These are phyloP conservation scores for Alectoria sarmentosa DNA, from an alignment of 495 filamentous ascomycete species.

Conservation along the genomic window DNA sequence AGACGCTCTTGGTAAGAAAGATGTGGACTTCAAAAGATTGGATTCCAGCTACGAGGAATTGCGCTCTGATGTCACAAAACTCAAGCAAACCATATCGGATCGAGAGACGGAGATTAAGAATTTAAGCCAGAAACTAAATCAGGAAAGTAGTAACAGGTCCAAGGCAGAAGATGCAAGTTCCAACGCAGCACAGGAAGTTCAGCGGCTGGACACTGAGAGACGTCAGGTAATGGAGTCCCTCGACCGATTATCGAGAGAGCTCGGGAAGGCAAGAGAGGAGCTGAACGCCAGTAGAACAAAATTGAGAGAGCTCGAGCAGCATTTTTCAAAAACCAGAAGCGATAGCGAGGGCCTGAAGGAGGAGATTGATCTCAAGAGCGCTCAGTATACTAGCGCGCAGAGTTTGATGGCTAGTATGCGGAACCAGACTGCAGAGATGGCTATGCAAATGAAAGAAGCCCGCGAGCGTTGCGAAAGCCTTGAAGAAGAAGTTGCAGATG, in stretches of 20 bases:
- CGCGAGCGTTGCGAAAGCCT: slow-evolving; percentile 72
- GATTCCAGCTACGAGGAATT: slow-evolving; percentile 78
- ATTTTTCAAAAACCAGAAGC: slow-evolving; percentile 54
- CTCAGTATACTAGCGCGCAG: slow-evolving; percentile 81
- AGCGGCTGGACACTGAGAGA: slow-evolving; percentile 67
- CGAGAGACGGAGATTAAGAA: slow-evolving; percentile 69
- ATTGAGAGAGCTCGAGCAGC: slow-evolving; percentile 64
- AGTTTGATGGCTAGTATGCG: slow-evolving; percentile 84
- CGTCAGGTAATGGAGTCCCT: slow-evolving; percentile 64
- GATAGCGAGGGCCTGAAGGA: slow-evolving; percentile 65
- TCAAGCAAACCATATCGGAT: slow-evolving; percentile 61
- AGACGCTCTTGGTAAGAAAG: slow-evolving; percentile 63
- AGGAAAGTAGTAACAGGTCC: slow-evolving; percentile 63
- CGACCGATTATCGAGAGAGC: slow-evolving; percentile 60
- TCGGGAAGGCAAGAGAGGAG: slow-evolving; percentile 64
- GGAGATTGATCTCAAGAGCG: slow-evolving; percentile 74
- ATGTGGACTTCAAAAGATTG: slow-evolving; percentile 59
- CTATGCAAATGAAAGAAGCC: slow-evolving; percentile 89
- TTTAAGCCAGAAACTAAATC: slow-evolving; percentile 65
- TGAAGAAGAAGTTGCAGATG: slow-evolving; percentile 90
- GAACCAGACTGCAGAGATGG: slow-evolving; percentile 79
- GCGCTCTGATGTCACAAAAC: slow-evolving; percentile 58
- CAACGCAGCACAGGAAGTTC: slow-evolving; percentile 63
- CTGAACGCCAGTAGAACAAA: slow-evolving; percentile 53
- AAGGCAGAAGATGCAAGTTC: slow-evolving; percentile 72